Conservation (phyloP, 352 stramenopile genomes). For the Blastocystis sp. region DNA sequence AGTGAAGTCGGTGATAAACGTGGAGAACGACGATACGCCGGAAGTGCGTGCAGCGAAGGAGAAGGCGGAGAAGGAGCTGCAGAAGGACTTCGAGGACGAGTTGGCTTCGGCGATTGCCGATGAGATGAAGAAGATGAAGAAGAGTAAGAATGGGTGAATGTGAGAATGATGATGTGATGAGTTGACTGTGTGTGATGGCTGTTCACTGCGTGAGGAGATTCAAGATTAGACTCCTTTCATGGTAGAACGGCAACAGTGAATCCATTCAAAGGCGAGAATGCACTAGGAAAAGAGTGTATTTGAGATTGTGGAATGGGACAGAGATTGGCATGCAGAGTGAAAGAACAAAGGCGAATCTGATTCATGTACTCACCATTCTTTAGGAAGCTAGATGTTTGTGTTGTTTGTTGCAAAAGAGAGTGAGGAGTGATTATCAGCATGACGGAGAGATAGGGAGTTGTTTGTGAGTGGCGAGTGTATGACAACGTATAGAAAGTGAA, state of each 20-base stretch:
- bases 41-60: conserved; percentile 55
- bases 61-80: conserved; percentile 56
- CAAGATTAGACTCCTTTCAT: not conserved
- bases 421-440: too few species aligned
- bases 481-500: too few species aligned
- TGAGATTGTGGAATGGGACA: not conserved
- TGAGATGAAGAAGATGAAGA: conserved; percentile 69
- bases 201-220: not conserved
- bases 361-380: not conserved
- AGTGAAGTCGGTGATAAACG: conserved; percentile 75
- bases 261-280: not conserved
- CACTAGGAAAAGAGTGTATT: not conserved
- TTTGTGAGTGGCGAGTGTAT: too few species aligned
- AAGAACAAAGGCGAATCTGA: not conserved
- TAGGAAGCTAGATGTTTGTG: not conserved
- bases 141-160: conserved; percentile 21
- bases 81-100: conserved; percentile 64
- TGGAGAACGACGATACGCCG: conserved; percentile 15
- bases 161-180: conserved; percentile 23
- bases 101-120: conserved; percentile 52
- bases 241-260: not conserved
- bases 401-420: not conserved
- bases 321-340: not conserved
- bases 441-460: too few species aligned
- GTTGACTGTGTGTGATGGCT: not conserved